Evolutionary conservation across 495 filamentous ascomycete genomes (phyloP), one percentile per base, ranked within the genome.

Genomic region (Penicillium paxilli): DNA sequence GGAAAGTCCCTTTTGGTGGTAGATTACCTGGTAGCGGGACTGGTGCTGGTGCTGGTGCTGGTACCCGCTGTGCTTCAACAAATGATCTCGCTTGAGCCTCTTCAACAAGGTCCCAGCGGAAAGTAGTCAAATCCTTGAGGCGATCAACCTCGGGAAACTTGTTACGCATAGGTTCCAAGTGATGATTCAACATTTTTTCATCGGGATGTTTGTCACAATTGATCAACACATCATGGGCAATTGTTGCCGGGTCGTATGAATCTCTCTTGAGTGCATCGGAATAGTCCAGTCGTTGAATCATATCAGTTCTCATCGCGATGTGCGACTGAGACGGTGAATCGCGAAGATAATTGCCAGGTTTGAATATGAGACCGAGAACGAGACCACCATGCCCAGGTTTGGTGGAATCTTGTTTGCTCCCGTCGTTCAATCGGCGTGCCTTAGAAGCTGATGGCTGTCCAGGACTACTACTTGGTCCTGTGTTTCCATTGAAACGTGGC

Each of bases 21-120:
- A 6, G n/a, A n/a, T n/a, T n/a, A n/a, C n/a, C n/a, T n/a, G n/a
- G n/a, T n/a, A n/a, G n/a, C n/a, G n/a, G n/a, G n/a, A n/a, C 33
- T 41, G 16, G 38, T 51, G 20, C 32, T 44, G 32, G 35, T 51
- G 41, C 14, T 30, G 33, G 45, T 49, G 41, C 35, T 47, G 30
- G 49, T n/a, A n/a, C n/a, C n/a, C n/a, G n/a, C n/a, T n/a, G n/a
- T n/a, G n/a, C n/a, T n/a, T n/a, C n/a, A n/a, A n/a, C n/a, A n/a
- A n/a, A n/a, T n/a, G n/a, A n/a, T n/a, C 21, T 42, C 19, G 19
- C 40, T 9, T 42, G 40, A 5, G 40, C 40, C 5, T 42, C 40
- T 42, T 90, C 87, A 2, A 90, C 73, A 14, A 87, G 44, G 65
- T 89, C 87, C 87, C 87, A 91, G 25, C 78, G 68, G 20, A 91